Base-by-base conservation (phyloP, 2,329 filamentous ascomycete species). In the Periconia macrospinosa region DNA sequence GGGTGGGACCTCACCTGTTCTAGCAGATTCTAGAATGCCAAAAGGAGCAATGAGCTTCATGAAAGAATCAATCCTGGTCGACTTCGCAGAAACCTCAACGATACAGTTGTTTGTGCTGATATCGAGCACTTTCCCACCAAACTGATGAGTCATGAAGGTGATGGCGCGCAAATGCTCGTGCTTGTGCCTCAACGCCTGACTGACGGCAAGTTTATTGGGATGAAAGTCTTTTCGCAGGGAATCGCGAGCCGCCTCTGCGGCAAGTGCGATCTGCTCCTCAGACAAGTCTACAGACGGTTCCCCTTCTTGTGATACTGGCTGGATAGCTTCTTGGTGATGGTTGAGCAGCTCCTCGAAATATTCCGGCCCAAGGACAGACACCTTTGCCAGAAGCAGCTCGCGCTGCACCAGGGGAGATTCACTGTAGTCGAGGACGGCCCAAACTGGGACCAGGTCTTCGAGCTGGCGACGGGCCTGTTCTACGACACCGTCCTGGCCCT, bases 51-150 rank as follows among this genome's bases (percentile, higher is more conserved):
- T 87, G 58, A 99, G 84, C 80, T 97, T 99, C 78, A 99, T 88
- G 81, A 97, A 99, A 1, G 92, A 96, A 77, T 99, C 92, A 71
- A 99, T 96, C 76, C 94, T 88, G 57, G 82, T 85, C 35, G 91
- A 92, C 78, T 99, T 99, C 55, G 94, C 94, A 50, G 92, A 96
- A 8, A 99, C 77, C 78, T 99, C 94, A 55, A 99, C 92, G 75
- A 97, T 97, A 78, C 94, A 97, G 79, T 95, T 97, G 78, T 91
- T 97, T 49, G 91, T 97, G 81, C 92, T 96, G 67, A 99, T 97
- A 76, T 99, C 94, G 66, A 99, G 77, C 23, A 99, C 90, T 80
- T 99, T 99, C 60, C 94, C 94, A 53, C 92, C 92, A 68, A 99
- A 99, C 71, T 99, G 94, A 79, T 99, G 94, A 17, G 93, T 88